Conservation (phyloP, 768 basidiomycete genomes). For the Calvatia gigantea region DNA sequence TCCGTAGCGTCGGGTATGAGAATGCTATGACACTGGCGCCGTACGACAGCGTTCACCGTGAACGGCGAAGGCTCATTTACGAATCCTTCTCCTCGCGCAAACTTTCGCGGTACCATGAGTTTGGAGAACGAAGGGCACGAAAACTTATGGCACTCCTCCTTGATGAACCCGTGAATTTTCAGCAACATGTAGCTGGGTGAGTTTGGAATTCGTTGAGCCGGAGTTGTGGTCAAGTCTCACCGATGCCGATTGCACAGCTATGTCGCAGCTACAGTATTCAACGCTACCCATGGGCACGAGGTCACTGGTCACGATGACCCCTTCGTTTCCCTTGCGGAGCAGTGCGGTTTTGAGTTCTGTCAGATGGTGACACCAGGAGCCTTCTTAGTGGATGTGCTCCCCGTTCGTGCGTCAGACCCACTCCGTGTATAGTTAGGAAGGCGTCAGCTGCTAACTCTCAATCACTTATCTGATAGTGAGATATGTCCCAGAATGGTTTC, state of each 20-base stretch:
- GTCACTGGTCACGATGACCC: slow-evolving; percentile 7
- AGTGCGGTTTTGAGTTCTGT: slow-evolving; percentile 8
- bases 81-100: slow-evolving; percentile 10
- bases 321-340: slow-evolving; percentile 7
- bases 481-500: slow-evolving; percentile 31
- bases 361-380: slow-evolving; percentile 11
- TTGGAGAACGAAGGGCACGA: slow-evolving; percentile 2
- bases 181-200: slow-evolving; percentile 2
- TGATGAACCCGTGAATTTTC: slow-evolving; percentile 4
- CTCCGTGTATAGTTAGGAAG: not conserved
- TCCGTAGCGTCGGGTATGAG: slow-evolving; percentile 9
- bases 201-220: not conserved
- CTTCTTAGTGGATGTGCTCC: slow-evolving; percentile 14
- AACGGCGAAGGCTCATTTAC: slow-evolving; percentile 9
- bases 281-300: slow-evolving; percentile 9
- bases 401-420: slow-evolving; percentile 2
- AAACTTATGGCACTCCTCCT: slow-evolving; percentile 3
- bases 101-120: slow-evolving; percentile 7
- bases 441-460: not conserved
- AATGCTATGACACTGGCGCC: slow-evolving; percentile 6
- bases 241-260: not conserved
- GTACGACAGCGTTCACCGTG: slow-evolving; percentile 2
- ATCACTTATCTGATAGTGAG: slow-evolving; percentile 6
- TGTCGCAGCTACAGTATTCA: slow-evolving; percentile 6
- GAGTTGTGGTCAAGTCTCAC: not conserved